phyloP scores from a whole-genome alignment of 2,329 filamentous ascomycete genomes.

The Ophiostoma australiae region DNA sequence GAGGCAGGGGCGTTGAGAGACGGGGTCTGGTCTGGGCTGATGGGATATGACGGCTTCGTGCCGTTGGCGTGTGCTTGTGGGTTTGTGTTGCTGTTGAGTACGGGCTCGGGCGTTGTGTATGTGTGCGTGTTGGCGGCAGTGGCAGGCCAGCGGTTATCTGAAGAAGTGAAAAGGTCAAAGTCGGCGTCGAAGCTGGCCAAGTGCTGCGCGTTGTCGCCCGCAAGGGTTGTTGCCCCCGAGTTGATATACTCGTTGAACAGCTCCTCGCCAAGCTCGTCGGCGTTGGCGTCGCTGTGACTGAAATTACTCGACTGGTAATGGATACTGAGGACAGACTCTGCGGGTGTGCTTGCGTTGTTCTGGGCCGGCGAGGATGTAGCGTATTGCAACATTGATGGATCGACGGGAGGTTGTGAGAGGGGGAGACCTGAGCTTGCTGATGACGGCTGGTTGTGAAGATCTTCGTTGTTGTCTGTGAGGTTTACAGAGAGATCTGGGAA shows the following conservation, averaged over 20 bases:
- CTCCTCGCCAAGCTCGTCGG: conserved; percentile 40
- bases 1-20: conserved; percentile 44
- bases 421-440: conserved; percentile 29
- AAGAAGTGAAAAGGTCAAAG: conserved; percentile 23
- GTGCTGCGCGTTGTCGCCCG: conserved; percentile 42
- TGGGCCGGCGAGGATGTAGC: conserved; percentile 40
- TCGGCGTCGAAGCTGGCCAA: conserved; percentile 40
- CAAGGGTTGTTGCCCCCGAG: conserved; percentile 43
- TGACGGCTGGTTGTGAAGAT: conserved; percentile 20
- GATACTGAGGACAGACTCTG: conserved; percentile 44
- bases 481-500: conserved; percentile 31
- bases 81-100: conserved; percentile 4
- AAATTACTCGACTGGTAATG: conserved; percentile 49
- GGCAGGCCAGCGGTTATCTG: conserved; percentile 19
- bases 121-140: background rate
- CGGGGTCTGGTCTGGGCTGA: conserved; percentile 51
- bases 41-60: conserved; percentile 37
- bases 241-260: conserved; percentile 28
- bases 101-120: conserved; percentile 25
- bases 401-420: conserved; percentile 40
- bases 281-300: conserved; percentile 40
- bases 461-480: conserved; percentile 28
- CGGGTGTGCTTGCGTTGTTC: conserved; percentile 43
- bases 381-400: conserved; percentile 40
- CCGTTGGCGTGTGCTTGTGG: conserved; percentile 29